Percentiles rank a stretch among this genome's conserved stretches.
phyloP scores from a whole-genome alignment of 495 filamentous ascomycete genomes.

The Neurospora hispaniola region DNA sequence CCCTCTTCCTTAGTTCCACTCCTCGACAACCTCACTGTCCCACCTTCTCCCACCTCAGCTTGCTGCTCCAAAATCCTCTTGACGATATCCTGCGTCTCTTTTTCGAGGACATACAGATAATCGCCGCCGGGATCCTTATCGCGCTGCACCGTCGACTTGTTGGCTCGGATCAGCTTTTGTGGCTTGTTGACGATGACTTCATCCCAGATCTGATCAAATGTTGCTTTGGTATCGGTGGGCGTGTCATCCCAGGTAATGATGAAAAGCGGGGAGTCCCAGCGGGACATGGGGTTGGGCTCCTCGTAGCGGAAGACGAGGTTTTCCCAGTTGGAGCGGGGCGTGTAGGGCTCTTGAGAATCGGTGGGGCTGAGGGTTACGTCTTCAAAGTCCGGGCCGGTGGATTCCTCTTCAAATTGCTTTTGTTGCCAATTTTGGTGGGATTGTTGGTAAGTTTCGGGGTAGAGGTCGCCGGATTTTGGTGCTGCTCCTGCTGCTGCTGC shows the following conservation, averaged over 20 bases:
- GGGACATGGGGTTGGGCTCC: conserved; percentile 87
- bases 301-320: conserved; percentile 94
- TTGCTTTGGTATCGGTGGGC: conserved; percentile 31
- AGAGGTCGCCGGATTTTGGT: not conserved
- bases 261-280: conserved; percentile 94
- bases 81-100: conserved; percentile 72
- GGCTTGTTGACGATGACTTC: conserved; percentile 48
- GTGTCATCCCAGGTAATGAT: conserved; percentile 74
- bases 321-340: conserved; percentile 57
- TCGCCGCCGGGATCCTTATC: conserved; percentile 52
- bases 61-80: conserved; percentile 64
- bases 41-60: conserved; percentile 52
- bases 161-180: conserved; percentile 56
- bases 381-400: conserved; percentile 2
- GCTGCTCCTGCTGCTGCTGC: not conserved
- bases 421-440: not conserved
- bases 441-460: conserved; percentile 1
- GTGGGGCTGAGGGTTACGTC: conserved; percentile 6
- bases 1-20: conserved; percentile 18
- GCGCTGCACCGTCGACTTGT: conserved; percentile 69
- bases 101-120: conserved; percentile 79
- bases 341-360: conserved; percentile 39
- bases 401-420: not conserved
- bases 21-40: conserved; percentile 25
- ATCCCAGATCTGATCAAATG: conserved; percentile 61